Base-by-base conservation (phyloP, 176 grass and related monocot species). In the Eremochloa ophiuroides region DNA sequence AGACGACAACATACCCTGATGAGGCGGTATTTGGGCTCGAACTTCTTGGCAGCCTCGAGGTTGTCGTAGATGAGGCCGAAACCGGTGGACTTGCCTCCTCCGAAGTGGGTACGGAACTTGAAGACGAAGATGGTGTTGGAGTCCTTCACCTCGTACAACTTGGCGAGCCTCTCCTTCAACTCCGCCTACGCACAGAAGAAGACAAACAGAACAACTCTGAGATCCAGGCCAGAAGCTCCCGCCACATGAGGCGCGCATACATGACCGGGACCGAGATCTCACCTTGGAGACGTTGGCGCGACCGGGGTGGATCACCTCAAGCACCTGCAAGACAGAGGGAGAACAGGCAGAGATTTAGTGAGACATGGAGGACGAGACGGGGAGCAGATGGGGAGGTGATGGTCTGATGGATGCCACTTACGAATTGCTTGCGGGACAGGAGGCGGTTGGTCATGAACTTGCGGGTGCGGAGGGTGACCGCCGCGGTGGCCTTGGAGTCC, bases 381-480 rank as follows among this genome's bases (percentile, higher is more conserved):
- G 40, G 40, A 71, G 68, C 68, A 5, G 55, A 53, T 53, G 4
- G 84, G 28, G 27, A 33, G 22, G 38, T 2, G 25, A 9, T 53
- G 8, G 51, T 10, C 20, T n/a, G 22, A 17, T 34, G 13, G 16
- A 43, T 27, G 62, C 7, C 10, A 65, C 90, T 82, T 66, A 98
- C 92, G 86, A 98, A 98, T 91, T 98, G 95, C 84, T 92, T 98
- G 74, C 95, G 89, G 55, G 95, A 84, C 80, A 98, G 95, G 83
- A 98, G 95, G 79, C 92, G 92, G 76, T 98, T 98, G 40, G 95
- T 98, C 95, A 98, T 98, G 84, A 98, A 98, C 78, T 98, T 98
- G 89, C 95, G 87, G 10, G 95, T 98, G 48, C 92, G 88, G 37
- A 98, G 85, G 30, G 95, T 98, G 50, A 98, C 86, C 66, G 87